Evolutionary conservation across 2,329 filamentous ascomycete species (phyloP).

Genomic region (Bipolaris sorokiniana): DNA sequence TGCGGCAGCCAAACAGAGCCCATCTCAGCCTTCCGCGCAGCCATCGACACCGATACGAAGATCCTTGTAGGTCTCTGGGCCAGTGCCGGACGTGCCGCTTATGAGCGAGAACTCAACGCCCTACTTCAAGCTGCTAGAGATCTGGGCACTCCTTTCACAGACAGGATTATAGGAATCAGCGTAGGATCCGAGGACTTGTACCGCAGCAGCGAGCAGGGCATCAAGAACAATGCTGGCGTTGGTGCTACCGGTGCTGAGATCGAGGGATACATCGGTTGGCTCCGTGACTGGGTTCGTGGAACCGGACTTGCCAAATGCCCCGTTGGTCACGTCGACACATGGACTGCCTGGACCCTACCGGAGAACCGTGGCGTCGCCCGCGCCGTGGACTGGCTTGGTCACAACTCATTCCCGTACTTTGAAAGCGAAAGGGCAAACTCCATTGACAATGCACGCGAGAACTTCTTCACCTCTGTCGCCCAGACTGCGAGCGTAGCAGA

Average conservation of each 20-base stretch:
- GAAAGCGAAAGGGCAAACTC: conserved; percentile 56
- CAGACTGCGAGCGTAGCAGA: neutral
- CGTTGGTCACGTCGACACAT: conserved; percentile 65
- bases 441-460: neutral
- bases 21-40: conserved; percentile 63
- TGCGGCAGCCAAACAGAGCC: conserved; percentile 62
- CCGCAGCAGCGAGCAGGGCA: conserved; percentile 65
- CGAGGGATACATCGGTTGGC: conserved; percentile 71
- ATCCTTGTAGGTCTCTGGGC: conserved; percentile 85
- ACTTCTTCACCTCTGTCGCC: neutral
- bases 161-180: conserved; percentile 77
- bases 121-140: conserved; percentile 70
- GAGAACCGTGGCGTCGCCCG: conserved; percentile 73
- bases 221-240: conserved; percentile 65
- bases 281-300: conserved; percentile 66
- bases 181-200: conserved; percentile 79
- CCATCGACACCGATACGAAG: conserved; percentile 76
- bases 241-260: conserved; percentile 68
- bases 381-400: conserved; percentile 76
- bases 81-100: conserved; percentile 66
- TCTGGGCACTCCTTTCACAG: conserved; percentile 70
- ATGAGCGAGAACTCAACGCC: conserved; percentile 75
- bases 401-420: conserved; percentile 88
- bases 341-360: conserved; percentile 62
- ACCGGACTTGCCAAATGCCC: conserved; percentile 64